phyloP scores from a whole-genome alignment of 805 yeast species.

The Yarrowia porcina region DNA sequence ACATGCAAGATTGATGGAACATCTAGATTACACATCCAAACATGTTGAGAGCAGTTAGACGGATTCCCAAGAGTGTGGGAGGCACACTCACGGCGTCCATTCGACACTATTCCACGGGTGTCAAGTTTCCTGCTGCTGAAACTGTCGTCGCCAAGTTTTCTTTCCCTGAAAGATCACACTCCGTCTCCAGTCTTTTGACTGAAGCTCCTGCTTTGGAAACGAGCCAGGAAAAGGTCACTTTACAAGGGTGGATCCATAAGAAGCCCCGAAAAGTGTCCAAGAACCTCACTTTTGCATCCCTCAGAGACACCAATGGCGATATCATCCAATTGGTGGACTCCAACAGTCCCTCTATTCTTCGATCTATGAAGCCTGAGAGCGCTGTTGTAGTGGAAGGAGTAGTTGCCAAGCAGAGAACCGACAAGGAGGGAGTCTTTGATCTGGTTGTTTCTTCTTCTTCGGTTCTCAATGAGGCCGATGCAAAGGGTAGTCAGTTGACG shows the following conservation, averaged over 20 bases:
- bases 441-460: constrained; percentile 51
- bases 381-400: constrained; percentile 64
- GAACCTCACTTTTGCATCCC: constrained; percentile 61
- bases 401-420: constrained; percentile 34
- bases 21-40: background rate
- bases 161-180: background rate
- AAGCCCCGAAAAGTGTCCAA: constrained; percentile 70
- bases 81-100: background rate
- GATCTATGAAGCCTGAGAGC: constrained; percentile 65
- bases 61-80: background rate
- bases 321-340: constrained; percentile 54
- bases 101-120: constrained; percentile 4
- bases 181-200: background rate
- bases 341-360: constrained; percentile 42
- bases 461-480: constrained; percentile 59
- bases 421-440: constrained; percentile 48
- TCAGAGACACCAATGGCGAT: constrained; percentile 73
- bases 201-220: background rate
- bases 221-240: constrained; percentile 37
- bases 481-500: constrained; percentile 66
- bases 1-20: background rate
- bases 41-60: constrained; percentile 1
- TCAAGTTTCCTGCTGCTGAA: background rate
- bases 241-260: constrained; percentile 83
- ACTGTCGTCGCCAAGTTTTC: constrained; percentile 7